Evolutionary conservation across 1,284 basidiomycete species (phyloP), one percentile per base, ranked within the genome.

Genomic region (Tilletia setariae): DNA sequence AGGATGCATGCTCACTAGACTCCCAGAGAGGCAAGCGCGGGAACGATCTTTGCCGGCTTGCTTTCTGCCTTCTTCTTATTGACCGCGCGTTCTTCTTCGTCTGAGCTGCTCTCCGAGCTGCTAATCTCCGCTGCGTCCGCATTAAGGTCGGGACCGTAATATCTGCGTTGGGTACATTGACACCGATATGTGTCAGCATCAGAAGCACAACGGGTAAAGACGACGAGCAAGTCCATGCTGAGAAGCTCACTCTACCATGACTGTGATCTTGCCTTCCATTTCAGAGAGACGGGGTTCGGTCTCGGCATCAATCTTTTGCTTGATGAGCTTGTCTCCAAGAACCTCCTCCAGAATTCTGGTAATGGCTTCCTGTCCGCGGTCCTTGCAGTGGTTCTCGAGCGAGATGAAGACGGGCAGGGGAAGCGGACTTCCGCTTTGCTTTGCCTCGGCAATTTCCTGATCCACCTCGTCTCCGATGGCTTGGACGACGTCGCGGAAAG

Each of bases 301-400:
- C n/a, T 51, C 59, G 65, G 63, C 30, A 28, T 65, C 64, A 23
- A 49, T 74, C 70, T 4, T 63, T 49, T 2, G 65, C 66, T 23
- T 67, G 64, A 9, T 83, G 9, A 90, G 82, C 76, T 86, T 87
- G 21, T 85, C 83, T 0, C 88, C 87, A 86, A 88, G 89, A 0
- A 83, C 83, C 9, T 85, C 84, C 70, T 84, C 82, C 85, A 90
- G 86, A 65, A 88, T 85, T 42, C 82, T 77, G n/a, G 89, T 87
- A 28, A 90, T 80, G 68, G 88, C 84, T 42, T 82, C 78, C 76
- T 89, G 88, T 0, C 85, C 85, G 28, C 83, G 83, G 0, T 85
- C 77, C 2, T 83, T 83, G 53, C 89, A 88, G 74, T 90, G 88
- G 72, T 88, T 89, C 75, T 89, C 89, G 11, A 90, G 83, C 63